These are phyloP conservation scores for Orbilia oligospora DNA, from an alignment of 2,329 filamentous ascomycete species.

Conservation along the genomic window DNA sequence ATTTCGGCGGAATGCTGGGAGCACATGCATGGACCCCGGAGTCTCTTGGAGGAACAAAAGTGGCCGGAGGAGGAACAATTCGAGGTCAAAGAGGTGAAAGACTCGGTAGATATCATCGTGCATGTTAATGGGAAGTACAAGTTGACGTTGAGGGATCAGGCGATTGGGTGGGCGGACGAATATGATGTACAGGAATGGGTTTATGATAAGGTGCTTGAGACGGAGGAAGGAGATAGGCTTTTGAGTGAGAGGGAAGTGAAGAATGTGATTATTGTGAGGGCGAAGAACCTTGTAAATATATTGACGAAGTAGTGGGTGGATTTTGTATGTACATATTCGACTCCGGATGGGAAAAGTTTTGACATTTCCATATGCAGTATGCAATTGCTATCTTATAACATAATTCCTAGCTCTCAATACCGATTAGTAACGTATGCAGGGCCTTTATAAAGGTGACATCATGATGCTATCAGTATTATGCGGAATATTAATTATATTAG, in stretches of 20 bases:
- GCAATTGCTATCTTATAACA: not conserved
- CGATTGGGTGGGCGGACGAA: constrained; percentile 68
- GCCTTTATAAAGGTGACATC: not conserved
- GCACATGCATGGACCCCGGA: constrained; percentile 70
- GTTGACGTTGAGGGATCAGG: constrained; percentile 75
- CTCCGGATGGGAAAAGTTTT: constrained; percentile 11
- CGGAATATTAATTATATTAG: constrained; percentile 4
- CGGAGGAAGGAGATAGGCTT: constrained; percentile 74
- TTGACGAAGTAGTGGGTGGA: constrained; percentile 70
- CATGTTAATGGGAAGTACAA: constrained; percentile 85
- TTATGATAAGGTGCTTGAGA: constrained; percentile 74
- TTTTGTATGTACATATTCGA: constrained; percentile 41
- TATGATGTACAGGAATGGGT: constrained; percentile 74
- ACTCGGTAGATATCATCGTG: constrained; percentile 73
- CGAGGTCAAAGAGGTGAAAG: constrained; percentile 70
- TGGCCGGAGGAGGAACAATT: constrained; percentile 71
- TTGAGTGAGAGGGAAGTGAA: constrained; percentile 72
- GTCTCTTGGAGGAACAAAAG: constrained; percentile 70
- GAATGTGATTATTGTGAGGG: constrained; percentile 77
- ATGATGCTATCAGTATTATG: not conserved
- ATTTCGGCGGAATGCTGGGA: constrained; percentile 87
- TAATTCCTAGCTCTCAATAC: not conserved
- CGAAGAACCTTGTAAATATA: constrained; percentile 81
- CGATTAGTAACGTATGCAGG: not conserved
- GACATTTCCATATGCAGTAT: not conserved